A percentile compares a stretch with the other conserved stretches of the same genome.
phyloP scores from a whole-genome alignment of 2,329 filamentous ascomycete genomes.

The Chaetomiaceae sp. region DNA sequence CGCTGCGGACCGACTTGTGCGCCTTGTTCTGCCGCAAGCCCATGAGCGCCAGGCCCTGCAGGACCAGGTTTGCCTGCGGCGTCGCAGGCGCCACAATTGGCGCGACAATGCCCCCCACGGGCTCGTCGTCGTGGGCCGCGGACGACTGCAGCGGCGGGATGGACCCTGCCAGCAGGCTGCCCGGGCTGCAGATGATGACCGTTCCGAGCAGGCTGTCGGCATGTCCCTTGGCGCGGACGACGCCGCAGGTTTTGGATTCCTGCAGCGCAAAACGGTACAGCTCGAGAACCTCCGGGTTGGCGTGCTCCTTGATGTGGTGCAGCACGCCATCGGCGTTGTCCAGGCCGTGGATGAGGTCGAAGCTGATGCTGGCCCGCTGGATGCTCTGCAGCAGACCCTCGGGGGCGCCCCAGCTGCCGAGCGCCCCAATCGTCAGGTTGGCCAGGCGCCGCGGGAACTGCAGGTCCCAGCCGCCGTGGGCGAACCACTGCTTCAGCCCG shows the following conservation, averaged over 20 bases:
- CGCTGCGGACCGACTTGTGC: constrained; percentile 64
- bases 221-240: constrained; percentile 72
- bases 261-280: constrained; percentile 71
- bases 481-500: constrained; percentile 67
- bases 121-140: constrained; percentile 32
- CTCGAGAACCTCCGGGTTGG: constrained; percentile 70
- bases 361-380: constrained; percentile 65
- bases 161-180: constrained; percentile 61
- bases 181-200: constrained; percentile 69
- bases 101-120: constrained; percentile 70
- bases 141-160: constrained; percentile 60
- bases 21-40: constrained; percentile 77
- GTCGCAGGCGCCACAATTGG: constrained; percentile 63
- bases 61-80: constrained; percentile 61
- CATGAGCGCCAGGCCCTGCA: constrained; percentile 73
- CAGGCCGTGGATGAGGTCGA: constrained; percentile 76
- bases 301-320: constrained; percentile 65
- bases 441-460: constrained; percentile 50
- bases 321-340: constrained; percentile 70
- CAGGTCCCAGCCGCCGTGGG: constrained; percentile 82
- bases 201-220: constrained; percentile 67
- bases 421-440: constrained; percentile 67
- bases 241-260: constrained; percentile 66
- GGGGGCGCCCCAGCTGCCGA: constrained; percentile 68
- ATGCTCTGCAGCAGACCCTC: constrained; percentile 70